These are phyloP conservation scores for Starmerella stigmatis DNA, from an alignment of 805 yeast genomes.

Conservation along the genomic window DNA sequence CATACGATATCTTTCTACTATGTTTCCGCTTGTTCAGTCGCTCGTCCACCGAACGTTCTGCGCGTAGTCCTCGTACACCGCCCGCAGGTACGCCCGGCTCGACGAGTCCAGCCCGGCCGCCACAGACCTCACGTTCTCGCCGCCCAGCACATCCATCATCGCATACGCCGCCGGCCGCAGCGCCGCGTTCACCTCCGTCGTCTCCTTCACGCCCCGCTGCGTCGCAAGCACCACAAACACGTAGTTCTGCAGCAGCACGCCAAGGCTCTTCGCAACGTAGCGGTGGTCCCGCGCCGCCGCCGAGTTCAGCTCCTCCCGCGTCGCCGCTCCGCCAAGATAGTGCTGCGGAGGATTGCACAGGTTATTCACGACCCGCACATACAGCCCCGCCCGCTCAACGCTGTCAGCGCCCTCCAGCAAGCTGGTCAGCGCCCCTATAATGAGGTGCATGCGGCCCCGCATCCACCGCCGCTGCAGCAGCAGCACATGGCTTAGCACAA, in stretches of 20 bases:
- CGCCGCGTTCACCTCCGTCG: constrained; percentile 21
- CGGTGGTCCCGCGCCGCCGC: constrained; percentile 46
- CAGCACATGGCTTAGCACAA: constrained; percentile 49
- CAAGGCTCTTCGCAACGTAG: constrained; percentile 23
- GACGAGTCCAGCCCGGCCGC: constrained; percentile 57
- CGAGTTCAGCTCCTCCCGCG: constrained; percentile 40
- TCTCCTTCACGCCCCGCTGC: background rate
- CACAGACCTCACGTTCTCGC: constrained; percentile 50
- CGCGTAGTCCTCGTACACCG: constrained; percentile 61
- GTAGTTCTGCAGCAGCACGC: constrained; percentile 45
- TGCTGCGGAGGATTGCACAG: constrained; percentile 60
- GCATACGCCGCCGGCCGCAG: constrained; percentile 49
- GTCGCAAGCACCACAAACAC: constrained; percentile 44
- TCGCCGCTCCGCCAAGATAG: constrained; percentile 26
- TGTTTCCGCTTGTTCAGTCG: constrained; percentile 28
- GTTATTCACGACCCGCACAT: constrained; percentile 50
- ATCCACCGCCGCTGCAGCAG: constrained; percentile 61
- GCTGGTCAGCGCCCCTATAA: constrained; percentile 41
- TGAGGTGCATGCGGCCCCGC: constrained; percentile 60
- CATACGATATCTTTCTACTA: too few species aligned
- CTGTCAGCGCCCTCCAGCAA: constrained; percentile 36
- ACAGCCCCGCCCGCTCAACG: constrained; percentile 25
- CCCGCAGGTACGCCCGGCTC: constrained; percentile 57
- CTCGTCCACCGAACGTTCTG: constrained; percentile 76
- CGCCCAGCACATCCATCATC: constrained; percentile 60